Conservation (phyloP, 805 yeast genomes). For the Diddensiella transvaalensis region DNA sequence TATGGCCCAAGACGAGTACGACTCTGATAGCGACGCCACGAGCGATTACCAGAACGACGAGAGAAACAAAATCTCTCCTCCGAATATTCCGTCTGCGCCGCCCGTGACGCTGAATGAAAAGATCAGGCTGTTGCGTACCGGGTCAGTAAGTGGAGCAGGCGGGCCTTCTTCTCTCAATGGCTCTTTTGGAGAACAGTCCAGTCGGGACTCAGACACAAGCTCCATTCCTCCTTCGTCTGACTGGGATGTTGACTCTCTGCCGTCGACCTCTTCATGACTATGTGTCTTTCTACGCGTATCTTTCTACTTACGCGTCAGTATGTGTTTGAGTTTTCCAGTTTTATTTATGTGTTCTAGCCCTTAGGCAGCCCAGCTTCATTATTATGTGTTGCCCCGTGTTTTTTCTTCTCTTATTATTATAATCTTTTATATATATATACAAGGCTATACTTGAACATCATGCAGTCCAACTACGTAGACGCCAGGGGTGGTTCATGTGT, state of each 20-base stretch:
- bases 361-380: too few species aligned
- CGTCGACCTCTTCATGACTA: background rate
- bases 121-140: slow-evolving; percentile 26
- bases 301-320: too few species aligned
- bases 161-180: background rate
- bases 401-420: too few species aligned
- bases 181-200: background rate
- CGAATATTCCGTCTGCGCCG: slow-evolving; percentile 25
- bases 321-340: too few species aligned
- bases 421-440: too few species aligned
- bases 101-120: slow-evolving; percentile 27
- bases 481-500: too few species aligned
- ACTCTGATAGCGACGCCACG: background rate
- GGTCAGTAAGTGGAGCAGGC: slow-evolving; percentile 21
- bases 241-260: slow-evolving; percentile 1
- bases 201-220: background rate
- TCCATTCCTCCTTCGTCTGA: background rate
- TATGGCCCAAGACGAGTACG: background rate
- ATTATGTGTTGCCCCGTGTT: too few species aligned
- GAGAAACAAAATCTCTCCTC: slow-evolving; percentile 4
- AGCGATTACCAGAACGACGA: slow-evolving; percentile 1
- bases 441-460: too few species aligned
- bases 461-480: too few species aligned
- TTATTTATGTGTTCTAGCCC: too few species aligned
- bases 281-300: too few species aligned